Evolutionary conservation across 2,329 filamentous ascomycete species (phyloP).

Genomic region (Magnaporthales sp.): DNA sequence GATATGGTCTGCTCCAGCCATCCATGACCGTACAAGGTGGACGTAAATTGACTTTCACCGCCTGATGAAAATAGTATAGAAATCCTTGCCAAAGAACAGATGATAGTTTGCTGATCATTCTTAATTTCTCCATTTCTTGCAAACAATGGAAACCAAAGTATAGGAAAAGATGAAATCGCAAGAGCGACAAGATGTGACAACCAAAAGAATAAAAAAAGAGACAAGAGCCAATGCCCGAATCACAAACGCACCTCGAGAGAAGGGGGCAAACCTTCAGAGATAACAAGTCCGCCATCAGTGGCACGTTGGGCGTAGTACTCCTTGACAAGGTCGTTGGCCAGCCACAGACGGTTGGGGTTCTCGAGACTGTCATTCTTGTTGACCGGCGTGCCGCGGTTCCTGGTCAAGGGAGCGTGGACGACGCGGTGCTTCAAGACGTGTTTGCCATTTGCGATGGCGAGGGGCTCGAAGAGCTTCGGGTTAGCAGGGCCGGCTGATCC

Average conservation of each 20-base stretch:
- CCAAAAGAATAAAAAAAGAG: neutral
- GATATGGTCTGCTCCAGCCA: too few species aligned
- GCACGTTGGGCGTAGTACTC: conserved; percentile 11
- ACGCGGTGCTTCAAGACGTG: conserved; percentile 37
- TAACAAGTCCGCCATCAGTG: conserved; percentile 7
- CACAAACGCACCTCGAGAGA: neutral
- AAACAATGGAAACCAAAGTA: conserved; percentile 2
- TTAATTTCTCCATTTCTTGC: too few species aligned
- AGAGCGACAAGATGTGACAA: too few species aligned
- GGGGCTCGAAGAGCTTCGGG: neutral
- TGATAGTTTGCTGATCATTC: too few species aligned
- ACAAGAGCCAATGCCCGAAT: neutral
- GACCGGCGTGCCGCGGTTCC: conserved; percentile 3
- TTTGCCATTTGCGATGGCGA: neutral
- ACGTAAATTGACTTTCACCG: too few species aligned
- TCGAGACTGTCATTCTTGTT: conserved; percentile 5
- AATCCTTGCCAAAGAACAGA: too few species aligned
- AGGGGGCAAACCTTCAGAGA: conserved; percentile 7
- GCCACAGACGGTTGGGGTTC: conserved; percentile 17
- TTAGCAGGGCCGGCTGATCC: neutral
- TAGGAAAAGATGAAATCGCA: too few species aligned
- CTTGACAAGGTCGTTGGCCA: conserved; percentile 3
- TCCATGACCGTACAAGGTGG: too few species aligned
- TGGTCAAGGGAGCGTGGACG: conserved; percentile 20
- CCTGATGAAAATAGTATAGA: too few species aligned